Base-by-base conservation (phyloP, 1,284 basidiomycete genomes). In the Agaricales sp. region DNA sequence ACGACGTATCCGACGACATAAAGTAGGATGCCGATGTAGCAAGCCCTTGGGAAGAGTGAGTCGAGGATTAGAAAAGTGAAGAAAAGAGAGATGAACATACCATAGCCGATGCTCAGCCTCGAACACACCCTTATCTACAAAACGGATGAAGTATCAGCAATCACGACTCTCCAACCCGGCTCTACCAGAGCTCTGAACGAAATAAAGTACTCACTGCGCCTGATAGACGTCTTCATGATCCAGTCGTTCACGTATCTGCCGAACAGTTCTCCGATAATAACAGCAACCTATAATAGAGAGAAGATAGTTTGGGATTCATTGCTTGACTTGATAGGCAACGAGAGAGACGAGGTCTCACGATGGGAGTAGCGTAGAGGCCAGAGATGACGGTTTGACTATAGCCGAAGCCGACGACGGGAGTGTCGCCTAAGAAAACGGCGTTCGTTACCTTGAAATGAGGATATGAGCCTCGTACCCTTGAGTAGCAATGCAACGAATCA, bases 21-120 rank as follows among this genome's bases (percentile, higher is more conserved):
- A 24, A 74, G 58, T 1, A 68, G 67, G 2, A 75, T 55, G 1
- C 69, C 73, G 48, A 74, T 53, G 55, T 75, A 75, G 52, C 67
- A 66, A 2, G 72, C 66, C 71, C 71, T 73, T 22, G n/a, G n/a
- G n/a, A n/a, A n/a, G n/a, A n/a, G n/a, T n/a, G n/a, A 48, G 21
- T 45, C 6, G 20, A 22, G 13, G 26, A 6, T 45, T 24, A 4
- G 13, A n/a, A 20, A n/a, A 44, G 24, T 16, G 22, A 48, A 18
- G 23, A 12, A 22, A 13, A n/a, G n/a, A n/a, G n/a, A n/a, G n/a
- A n/a, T n/a, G n/a, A n/a, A 59, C 66, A 16, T 49, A 71, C 74
- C 74, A 77, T 1, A 76, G 62, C 22, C 74, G 69, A 51, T 59
- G 63, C 57, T 77, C 74, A 2, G 74, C 70, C 47, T 73, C 67